A percentile compares a stretch with the other conserved stretches of the same genome.
Evolutionary conservation across 2,329 filamentous ascomycete species (phyloP).

Genomic region (Cercospora berteroae): DNA sequence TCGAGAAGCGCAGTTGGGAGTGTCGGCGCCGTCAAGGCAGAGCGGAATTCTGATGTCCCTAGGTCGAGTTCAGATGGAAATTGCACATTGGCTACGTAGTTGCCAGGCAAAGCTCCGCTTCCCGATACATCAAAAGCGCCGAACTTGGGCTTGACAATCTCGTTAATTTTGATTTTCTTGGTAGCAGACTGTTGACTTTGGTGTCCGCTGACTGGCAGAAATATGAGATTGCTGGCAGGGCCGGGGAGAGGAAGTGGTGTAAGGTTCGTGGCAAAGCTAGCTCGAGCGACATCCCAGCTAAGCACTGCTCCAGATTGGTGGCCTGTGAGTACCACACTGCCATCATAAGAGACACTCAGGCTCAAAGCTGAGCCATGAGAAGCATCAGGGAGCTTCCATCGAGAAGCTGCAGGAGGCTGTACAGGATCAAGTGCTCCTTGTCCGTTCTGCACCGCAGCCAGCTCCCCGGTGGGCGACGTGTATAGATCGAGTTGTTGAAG

Average conservation of each 20-base stretch:
- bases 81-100: constrained; percentile 66
- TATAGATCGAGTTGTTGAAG: constrained; percentile 78
- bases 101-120: constrained; percentile 47
- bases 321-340: constrained; percentile 74
- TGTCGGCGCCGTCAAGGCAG: constrained; percentile 44
- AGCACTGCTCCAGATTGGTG: constrained; percentile 77
- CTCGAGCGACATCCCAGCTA: constrained; percentile 74
- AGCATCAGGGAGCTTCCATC: constrained; percentile 34
- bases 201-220: constrained; percentile 62
- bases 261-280: constrained; percentile 65
- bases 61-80: constrained; percentile 45
- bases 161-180: constrained; percentile 28
- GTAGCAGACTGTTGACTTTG: constrained; percentile 27
- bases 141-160: constrained; percentile 76
- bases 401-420: constrained; percentile 41
- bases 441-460: constrained; percentile 27
- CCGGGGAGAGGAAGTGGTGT: constrained; percentile 66
- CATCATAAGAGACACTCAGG: constrained; percentile 76
- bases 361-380: constrained; percentile 67
- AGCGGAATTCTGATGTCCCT: constrained; percentile 37
- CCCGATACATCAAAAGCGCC: constrained; percentile 48
- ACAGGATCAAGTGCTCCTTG: constrained; percentile 34
- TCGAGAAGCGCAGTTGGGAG: constrained; percentile 42
- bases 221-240: constrained; percentile 76
- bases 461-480: constrained; percentile 28